Conservation (phyloP, 768 basidiomycete species). For the Amanita jacksonii region DNA sequence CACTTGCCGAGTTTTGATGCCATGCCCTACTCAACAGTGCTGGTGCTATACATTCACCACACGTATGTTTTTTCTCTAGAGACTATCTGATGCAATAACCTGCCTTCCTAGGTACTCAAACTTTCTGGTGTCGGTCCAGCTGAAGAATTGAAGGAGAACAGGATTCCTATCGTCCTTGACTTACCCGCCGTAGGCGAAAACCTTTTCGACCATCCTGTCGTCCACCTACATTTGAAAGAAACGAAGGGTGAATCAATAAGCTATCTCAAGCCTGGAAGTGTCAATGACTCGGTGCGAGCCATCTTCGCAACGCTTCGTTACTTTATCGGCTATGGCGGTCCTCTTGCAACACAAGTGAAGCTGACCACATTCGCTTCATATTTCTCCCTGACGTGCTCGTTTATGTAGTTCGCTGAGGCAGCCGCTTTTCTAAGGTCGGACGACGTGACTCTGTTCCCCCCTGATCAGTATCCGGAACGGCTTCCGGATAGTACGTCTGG, state of each 20-base stretch:
- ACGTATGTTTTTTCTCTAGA: constrained; percentile 21
- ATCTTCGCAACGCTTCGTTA: constrained; percentile 32
- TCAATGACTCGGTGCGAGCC: constrained; percentile 19
- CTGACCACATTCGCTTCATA: not conserved
- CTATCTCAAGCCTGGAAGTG: constrained; percentile 26
- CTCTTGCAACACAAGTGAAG: constrained; percentile 41
- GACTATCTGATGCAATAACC: not conserved
- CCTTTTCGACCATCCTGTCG: constrained; percentile 62
- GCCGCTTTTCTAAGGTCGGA: constrained; percentile 51
- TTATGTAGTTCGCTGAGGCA: constrained; percentile 36
- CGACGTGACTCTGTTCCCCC: constrained; percentile 39
- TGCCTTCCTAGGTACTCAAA: constrained; percentile 42
- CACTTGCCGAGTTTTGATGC: not conserved
- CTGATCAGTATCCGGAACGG: constrained; percentile 23
- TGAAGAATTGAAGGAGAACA: constrained; percentile 39
- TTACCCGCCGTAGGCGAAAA: constrained; percentile 68
- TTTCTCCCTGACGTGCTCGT: not conserved
- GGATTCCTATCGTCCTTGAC: constrained; percentile 50
- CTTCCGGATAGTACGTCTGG: constrained; percentile 37
- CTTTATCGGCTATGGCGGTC: constrained; percentile 29
- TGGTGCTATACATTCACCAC: constrained; percentile 57
- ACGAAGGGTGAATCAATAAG: constrained; percentile 34
- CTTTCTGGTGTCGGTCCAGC: constrained; percentile 73
- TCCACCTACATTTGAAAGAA: constrained; percentile 46
- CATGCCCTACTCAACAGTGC: constrained; percentile 26